Evolutionary conservation across 208 protist species (phyloP).

Genomic region (Leishmania tarentolae): DNA sequence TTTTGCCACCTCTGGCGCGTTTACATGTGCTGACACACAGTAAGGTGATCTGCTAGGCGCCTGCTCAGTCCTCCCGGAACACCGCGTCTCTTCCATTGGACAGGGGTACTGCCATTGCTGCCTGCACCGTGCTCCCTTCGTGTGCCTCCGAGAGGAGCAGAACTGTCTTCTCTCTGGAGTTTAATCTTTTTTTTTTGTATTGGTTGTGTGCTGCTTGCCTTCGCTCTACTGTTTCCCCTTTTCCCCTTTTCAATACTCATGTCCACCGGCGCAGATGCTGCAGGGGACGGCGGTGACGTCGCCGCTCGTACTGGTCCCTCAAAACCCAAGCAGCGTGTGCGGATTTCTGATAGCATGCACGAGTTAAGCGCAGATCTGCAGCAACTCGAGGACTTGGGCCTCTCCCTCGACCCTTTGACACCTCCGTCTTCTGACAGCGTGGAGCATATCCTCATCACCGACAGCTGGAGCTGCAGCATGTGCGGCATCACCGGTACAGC

Average conservation of each 20-base stretch:
- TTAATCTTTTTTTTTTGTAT: not conserved
- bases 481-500: conserved; percentile 41
- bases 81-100: not conserved
- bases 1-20: not conserved
- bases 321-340: conserved; percentile 6
- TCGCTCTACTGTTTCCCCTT: not conserved
- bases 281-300: not conserved
- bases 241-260: not conserved
- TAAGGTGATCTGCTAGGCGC: not conserved
- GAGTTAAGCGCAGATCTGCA: conserved; percentile 41
- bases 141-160: not conserved
- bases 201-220: not conserved
- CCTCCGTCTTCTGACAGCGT: conserved; percentile 41
- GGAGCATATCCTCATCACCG: conserved; percentile 78
- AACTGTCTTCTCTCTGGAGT: not conserved
- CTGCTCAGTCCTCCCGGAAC: not conserved
- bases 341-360: conserved; percentile 37
- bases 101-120: not conserved
- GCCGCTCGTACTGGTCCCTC: not conserved
- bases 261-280: not conserved
- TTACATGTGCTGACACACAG: not conserved
- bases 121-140: not conserved
- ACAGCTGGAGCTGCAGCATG: conserved; percentile 59
- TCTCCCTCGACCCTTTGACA: conserved; percentile 40
- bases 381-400: conserved; percentile 53